Evolutionary conservation across 2,329 filamentous ascomycete species (phyloP).

Genomic region (Drechslerella stenobrocha): DNA sequence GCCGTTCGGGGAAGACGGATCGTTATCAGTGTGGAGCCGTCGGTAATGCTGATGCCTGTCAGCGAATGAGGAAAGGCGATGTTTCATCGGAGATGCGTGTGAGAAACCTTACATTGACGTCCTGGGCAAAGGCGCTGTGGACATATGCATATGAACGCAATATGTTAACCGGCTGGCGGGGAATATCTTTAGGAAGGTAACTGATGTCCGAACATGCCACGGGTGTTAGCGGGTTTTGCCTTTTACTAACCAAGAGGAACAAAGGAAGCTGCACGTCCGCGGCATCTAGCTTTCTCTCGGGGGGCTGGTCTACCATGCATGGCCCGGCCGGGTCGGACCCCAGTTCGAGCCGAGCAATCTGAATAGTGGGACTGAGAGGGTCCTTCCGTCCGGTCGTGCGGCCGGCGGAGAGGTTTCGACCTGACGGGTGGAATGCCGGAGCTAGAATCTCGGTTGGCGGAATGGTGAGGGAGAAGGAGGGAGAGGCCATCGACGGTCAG

Average conservation of each 20-base stretch:
- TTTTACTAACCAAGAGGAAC: not conserved
- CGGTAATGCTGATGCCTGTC: slow-evolving; percentile 41
- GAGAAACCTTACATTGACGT: slow-evolving; percentile 47
- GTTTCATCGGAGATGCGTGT: slow-evolving; percentile 40
- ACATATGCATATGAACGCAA: slow-evolving; percentile 10
- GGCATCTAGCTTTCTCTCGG: not conserved
- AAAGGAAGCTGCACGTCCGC: too few species aligned
- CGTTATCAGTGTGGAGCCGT: slow-evolving; percentile 45
- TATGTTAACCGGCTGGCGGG: slow-evolving; percentile 16
- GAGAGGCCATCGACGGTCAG: too few species aligned
- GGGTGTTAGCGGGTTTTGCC: too few species aligned
- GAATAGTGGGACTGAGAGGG: not conserved
- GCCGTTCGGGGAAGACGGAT: slow-evolving; percentile 47
- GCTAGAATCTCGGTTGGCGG: too few species aligned
- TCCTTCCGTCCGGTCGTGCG: not conserved
- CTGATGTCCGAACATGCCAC: not conserved
- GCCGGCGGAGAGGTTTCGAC: too few species aligned
- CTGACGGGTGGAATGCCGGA: too few species aligned
- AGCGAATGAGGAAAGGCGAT: slow-evolving; percentile 41
- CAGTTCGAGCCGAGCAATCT: slow-evolving; percentile 30
- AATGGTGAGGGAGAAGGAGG: too few species aligned
- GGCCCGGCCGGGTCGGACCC: slow-evolving; percentile 28
- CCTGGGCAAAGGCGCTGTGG: slow-evolving; percentile 14
- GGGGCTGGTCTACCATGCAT: slow-evolving; percentile 1
- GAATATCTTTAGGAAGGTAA: slow-evolving; percentile 32